Base-by-base conservation (phyloP, 1,139 yeast genomes). In the Blastobotrys raffinosifermentans region DNA sequence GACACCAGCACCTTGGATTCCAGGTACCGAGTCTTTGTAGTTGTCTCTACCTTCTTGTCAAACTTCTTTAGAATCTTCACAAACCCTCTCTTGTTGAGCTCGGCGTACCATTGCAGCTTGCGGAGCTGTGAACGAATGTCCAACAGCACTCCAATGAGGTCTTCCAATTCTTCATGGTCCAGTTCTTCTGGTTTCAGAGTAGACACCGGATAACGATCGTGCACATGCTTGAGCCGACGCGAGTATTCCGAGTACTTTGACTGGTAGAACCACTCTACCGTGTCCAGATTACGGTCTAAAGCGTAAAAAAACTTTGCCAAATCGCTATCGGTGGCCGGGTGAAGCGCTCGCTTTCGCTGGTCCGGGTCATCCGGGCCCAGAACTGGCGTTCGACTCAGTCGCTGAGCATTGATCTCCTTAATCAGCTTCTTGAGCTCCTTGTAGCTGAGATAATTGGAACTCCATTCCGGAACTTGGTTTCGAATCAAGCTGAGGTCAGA, bases 391-490 rank as follows among this genome's bases (percentile, higher is more conserved):
- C 44, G 33, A 31, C n/a, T 39, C 47, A 15, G 34, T 21, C 38
- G 44, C 37, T 34, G 47, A 39, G 38, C 38, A 32, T 46, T 57
- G 19, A 77, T 66, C 33, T 63, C 65, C 58, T 85, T 85, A 62
- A 89, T 83, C 50, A 77, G 73, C 57, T 82, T 80, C 66, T 91
- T 91, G 51, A 91, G 70, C 39, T 73, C 77, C 60, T 89, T 91
- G 63, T 91, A 91, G 63, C 86, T 83, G 70, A 89, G 74, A 57
- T 91, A 89, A 19, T 40, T 30, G 16, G 45, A 21, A 37, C 66
- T 69, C 96, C 97, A 89, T 63, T 87, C 96, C 6, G 96, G 96
- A 43, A 89, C 85, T 66, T 86, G 94, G 60, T 89, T 94, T 40
- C 84, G 69, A 26, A 79, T 63, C 49, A 85, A 67, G 23, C 72